Conservation (phyloP, 257 asterid species). For the Solanum pinnatisectum region DNA sequence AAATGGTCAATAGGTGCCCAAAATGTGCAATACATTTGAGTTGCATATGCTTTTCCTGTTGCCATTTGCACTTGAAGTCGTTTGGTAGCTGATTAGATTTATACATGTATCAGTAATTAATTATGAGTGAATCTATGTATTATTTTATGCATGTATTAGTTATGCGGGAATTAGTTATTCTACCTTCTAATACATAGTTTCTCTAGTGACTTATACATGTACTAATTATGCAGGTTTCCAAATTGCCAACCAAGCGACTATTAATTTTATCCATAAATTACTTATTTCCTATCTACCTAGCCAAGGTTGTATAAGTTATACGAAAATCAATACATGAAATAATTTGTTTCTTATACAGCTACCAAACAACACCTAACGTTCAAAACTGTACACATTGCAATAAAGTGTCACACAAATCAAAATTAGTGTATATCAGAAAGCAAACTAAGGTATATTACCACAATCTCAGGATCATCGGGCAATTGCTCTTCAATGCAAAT, state of each 20-base stretch:
- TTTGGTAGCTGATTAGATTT: background rate
- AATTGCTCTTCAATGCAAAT: slow-evolving; percentile 76
- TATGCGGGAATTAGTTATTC: too few species aligned
- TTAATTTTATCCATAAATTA: background rate
- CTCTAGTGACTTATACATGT: too few species aligned
- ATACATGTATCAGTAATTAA: background rate
- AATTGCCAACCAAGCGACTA: fast-evolving
- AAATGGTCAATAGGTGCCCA: background rate
- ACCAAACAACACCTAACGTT: background rate
- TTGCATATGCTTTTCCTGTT: background rate
- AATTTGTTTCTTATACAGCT: background rate
- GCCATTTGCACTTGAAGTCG: background rate
- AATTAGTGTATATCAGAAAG: background rate
- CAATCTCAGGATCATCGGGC: slow-evolving; percentile 88
- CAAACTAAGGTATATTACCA: slow-evolving; percentile 33
- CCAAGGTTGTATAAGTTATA: background rate
- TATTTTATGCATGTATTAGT: background rate
- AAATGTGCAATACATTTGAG: background rate
- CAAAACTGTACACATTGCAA: background rate
- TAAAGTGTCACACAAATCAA: background rate
- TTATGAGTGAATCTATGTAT: background rate
- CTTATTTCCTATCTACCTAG: background rate
- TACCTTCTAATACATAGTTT: background rate
- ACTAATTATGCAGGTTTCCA: background rate
- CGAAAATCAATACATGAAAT: too few species aligned